Conservation (phyloP, 371 early-diverging fungal species). For the Capniomyces stellatus region DNA sequence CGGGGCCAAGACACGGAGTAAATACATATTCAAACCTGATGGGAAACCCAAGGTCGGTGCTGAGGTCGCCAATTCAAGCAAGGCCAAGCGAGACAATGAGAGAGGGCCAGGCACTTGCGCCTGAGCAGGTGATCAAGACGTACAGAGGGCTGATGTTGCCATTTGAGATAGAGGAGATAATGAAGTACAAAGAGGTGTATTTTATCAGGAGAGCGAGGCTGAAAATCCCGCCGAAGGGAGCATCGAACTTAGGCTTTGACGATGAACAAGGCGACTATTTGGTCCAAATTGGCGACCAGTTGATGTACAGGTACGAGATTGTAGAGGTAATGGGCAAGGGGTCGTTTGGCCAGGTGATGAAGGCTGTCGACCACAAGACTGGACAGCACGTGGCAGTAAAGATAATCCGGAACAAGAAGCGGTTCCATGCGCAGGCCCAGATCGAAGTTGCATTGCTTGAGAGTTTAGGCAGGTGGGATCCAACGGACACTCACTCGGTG, state of each 20-base stretch:
- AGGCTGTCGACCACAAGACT: slow-evolving; percentile 78
- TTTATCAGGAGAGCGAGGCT: slow-evolving; percentile 42
- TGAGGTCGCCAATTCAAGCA: background rate
- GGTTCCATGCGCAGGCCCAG: slow-evolving; percentile 87
- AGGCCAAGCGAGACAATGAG: background rate
- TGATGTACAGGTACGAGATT: slow-evolving; percentile 82
- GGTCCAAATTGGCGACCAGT: slow-evolving; percentile 67
- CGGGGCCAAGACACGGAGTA: background rate
- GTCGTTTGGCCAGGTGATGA: slow-evolving; percentile 94
- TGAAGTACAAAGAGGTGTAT: slow-evolving; percentile 58
- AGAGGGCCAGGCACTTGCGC: slow-evolving; percentile 9
- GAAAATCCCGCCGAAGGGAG: background rate
- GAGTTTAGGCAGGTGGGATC: slow-evolving; percentile 49
- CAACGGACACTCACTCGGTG: slow-evolving; percentile 55
- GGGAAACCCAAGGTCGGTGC: background rate
- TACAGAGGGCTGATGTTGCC: slow-evolving; percentile 46
- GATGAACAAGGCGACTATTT: slow-evolving; percentile 88
- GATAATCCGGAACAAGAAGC: slow-evolving; percentile 84
- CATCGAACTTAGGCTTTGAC: slow-evolving; percentile 42
- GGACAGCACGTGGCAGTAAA: slow-evolving; percentile 82
- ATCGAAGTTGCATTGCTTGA: slow-evolving; percentile 86
- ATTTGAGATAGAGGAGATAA: slow-evolving; percentile 68
- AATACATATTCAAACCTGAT: background rate
- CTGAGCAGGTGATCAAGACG: slow-evolving; percentile 29
- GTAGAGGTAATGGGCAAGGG: slow-evolving; percentile 83